A percentile compares a stretch with the other conserved stretches of the same genome.
These are phyloP conservation scores for Fonsecaea pedrosoi DNA, from an alignment of 2,329 filamentous ascomycete species.

Conservation along the genomic window DNA sequence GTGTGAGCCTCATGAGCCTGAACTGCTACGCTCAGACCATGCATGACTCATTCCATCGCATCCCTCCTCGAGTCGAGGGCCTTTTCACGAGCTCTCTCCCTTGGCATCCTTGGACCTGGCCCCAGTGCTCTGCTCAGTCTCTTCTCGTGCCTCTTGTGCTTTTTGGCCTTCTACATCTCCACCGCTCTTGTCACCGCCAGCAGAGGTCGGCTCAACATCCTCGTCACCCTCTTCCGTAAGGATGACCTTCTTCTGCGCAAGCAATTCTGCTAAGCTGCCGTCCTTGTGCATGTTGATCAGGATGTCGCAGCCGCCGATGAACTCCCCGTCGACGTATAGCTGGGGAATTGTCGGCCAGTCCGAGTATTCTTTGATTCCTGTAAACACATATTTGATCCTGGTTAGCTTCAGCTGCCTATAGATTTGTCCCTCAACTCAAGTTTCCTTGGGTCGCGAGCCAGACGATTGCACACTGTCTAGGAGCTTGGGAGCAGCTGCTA, in stretches of 20 bases:
- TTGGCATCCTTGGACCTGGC: slow-evolving; percentile 37
- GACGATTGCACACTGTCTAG: no score
- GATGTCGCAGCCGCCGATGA: slow-evolving; percentile 97
- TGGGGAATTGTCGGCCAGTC: slow-evolving; percentile 99
- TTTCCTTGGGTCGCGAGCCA: neutral
- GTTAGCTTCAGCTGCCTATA: neutral
- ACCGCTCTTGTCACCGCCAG: slow-evolving; percentile 21
- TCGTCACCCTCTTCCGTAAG: slow-evolving; percentile 59
- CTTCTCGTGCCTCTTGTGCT: slow-evolving; percentile 26
- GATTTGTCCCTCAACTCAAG: neutral
- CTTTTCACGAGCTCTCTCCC: slow-evolving; percentile 33
- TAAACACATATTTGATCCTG: neutral
- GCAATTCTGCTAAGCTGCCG: slow-evolving; percentile 86
- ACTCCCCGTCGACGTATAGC: slow-evolving; percentile 93
- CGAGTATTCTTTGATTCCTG: slow-evolving; percentile 98
- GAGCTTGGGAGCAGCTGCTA: neutral
- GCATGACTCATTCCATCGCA: neutral
- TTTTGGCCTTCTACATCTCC: slow-evolving; percentile 35
- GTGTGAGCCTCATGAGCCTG: neutral
- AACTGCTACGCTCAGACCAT: neutral
- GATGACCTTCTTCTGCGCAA: slow-evolving; percentile 91
- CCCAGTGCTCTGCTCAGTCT: slow-evolving; percentile 35
- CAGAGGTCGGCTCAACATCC: slow-evolving; percentile 31
- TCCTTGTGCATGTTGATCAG: slow-evolving; percentile 96
- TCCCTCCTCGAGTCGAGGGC: neutral